A percentile compares a stretch with the other conserved stretches of the same genome.
Conservation (phyloP, 805 yeast genomes). For the Tetrapisispora arboricola region DNA sequence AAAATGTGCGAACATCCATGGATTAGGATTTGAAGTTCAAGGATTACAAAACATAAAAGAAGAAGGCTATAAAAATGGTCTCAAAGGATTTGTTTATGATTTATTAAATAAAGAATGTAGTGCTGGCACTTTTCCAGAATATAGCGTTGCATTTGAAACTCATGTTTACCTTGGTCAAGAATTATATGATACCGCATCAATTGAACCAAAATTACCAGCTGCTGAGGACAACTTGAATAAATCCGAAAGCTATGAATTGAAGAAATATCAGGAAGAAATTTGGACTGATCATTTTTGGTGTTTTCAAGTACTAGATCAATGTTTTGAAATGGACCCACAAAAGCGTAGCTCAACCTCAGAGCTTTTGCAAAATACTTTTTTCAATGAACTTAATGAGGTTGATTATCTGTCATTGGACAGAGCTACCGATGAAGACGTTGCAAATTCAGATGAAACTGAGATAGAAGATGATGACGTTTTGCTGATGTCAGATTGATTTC, state of each 20-base stretch:
- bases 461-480: conserved; percentile 19
- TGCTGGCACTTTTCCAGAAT: conserved; percentile 54
- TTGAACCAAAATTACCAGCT: conserved; percentile 19
- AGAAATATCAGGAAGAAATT: conserved; percentile 26
- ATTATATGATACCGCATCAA: conserved; percentile 28
- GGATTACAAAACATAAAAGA: conserved; percentile 37
- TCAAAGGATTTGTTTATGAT: conserved; percentile 23
- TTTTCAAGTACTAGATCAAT: conserved; percentile 45
- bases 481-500: conserved; percentile 16
- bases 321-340: conserved; percentile 48
- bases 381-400: conserved; percentile 33
- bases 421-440: conserved; percentile 22
- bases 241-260: conserved; percentile 15
- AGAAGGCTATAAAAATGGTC: conserved; percentile 29
- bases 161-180: conserved; percentile 35
- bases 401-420: conserved; percentile 12
- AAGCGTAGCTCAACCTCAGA: conserved; percentile 50
- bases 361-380: conserved; percentile 48
- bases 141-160: conserved; percentile 63
- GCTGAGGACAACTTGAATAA: conserved; percentile 7
- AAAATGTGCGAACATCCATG: conserved; percentile 75
- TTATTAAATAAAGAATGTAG: conserved; percentile 28
- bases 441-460: conserved; percentile 12
- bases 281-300: conserved; percentile 34
- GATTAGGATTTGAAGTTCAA: conserved; percentile 69